Percentiles rank a stretch among this genome's conserved stretches.
Evolutionary conservation across 805 yeast genomes (phyloP).

Genomic region (Spathaspora gorwiae): DNA sequence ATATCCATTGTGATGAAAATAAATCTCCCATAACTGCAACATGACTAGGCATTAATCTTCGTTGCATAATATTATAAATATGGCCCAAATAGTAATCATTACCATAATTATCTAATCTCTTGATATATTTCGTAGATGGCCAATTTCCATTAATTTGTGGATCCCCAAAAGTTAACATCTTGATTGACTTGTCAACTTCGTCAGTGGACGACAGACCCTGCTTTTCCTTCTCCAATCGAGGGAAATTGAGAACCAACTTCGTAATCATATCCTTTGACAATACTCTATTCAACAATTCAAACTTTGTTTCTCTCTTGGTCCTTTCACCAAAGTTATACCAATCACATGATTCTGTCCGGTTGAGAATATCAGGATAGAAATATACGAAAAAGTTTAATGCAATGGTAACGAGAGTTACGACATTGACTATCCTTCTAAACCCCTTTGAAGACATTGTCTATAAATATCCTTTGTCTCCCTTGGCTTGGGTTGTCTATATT

Average conservation of each 20-base stretch:
- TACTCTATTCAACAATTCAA: conserved; percentile 4
- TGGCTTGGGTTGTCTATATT: too few species aligned
- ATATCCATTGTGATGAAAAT: conserved; percentile 92
- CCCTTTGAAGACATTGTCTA: not conserved
- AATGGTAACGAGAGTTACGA: conserved; percentile 27
- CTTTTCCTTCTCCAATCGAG: conserved; percentile 11
- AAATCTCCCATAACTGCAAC: conserved; percentile 91
- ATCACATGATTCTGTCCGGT: conserved; percentile 47
- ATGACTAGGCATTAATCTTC: conserved; percentile 65
- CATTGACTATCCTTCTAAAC: conserved; percentile 1
- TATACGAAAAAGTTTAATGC: conserved; percentile 60
- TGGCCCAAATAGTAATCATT: conserved; percentile 89
- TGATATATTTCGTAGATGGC: conserved; percentile 64
- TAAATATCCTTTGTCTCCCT: too few species aligned
- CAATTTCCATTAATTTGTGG: conserved; percentile 94
- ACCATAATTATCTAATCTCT: conserved; percentile 78
- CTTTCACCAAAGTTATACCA: conserved; percentile 41
- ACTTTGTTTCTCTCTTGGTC: conserved; percentile 4
- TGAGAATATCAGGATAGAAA: conserved; percentile 64
- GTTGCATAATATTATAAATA: conserved; percentile 62
- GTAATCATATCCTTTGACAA: conserved; percentile 12
- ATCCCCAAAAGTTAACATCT: conserved; percentile 83
- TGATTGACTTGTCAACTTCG: conserved; percentile 42
- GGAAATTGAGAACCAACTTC: conserved; percentile 16
- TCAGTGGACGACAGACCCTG: conserved; percentile 3